These are phyloP conservation scores for Pisolithus sp. DNA, from an alignment of 768 basidiomycete genomes.

Conservation along the genomic window DNA sequence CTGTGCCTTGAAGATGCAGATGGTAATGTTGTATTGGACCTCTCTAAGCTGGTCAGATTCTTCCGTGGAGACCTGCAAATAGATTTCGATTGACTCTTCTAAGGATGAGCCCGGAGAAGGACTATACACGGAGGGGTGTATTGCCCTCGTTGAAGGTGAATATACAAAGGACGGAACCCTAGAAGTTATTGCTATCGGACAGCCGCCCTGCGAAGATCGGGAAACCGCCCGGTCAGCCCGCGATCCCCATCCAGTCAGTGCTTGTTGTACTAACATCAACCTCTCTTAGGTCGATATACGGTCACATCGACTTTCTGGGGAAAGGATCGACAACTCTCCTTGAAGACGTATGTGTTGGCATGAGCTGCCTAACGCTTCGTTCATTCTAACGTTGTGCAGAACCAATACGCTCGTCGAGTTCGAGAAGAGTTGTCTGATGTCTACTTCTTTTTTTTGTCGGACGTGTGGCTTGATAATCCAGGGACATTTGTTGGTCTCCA, in stretches of 20 bases:
- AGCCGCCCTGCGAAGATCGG: conserved; percentile 92
- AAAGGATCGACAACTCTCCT: conserved; percentile 83
- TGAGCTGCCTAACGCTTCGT: neutral
- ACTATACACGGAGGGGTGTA: conserved; percentile 91
- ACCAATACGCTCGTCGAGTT: conserved; percentile 55
- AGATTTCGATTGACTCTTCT: conserved; percentile 2
- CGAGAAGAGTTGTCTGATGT: conserved; percentile 67
- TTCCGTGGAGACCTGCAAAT: neutral
- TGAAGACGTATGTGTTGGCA: conserved; percentile 66
- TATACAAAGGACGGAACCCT: conserved; percentile 90
- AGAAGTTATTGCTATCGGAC: conserved; percentile 89
- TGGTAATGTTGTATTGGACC: conserved; percentile 82
- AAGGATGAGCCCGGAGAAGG: conserved; percentile 91
- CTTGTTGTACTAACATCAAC: conserved; percentile 4
- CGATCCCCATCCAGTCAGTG: neutral
- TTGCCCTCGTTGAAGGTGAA: conserved; percentile 92
- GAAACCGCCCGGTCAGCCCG: conserved; percentile 66
- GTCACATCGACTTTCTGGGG: conserved; percentile 96
- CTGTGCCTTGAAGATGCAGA: conserved; percentile 92
- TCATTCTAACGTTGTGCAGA: conserved; percentile 32
- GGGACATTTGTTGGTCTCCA: conserved; percentile 73
- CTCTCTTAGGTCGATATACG: conserved; percentile 75
- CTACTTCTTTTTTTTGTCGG: conserved; percentile 90
- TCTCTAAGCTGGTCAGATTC: conserved; percentile 66
- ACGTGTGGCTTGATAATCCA: conserved; percentile 91